phyloP scores from a whole-genome alignment of 2,329 filamentous ascomycete species.

The Eurotiales sp. region DNA sequence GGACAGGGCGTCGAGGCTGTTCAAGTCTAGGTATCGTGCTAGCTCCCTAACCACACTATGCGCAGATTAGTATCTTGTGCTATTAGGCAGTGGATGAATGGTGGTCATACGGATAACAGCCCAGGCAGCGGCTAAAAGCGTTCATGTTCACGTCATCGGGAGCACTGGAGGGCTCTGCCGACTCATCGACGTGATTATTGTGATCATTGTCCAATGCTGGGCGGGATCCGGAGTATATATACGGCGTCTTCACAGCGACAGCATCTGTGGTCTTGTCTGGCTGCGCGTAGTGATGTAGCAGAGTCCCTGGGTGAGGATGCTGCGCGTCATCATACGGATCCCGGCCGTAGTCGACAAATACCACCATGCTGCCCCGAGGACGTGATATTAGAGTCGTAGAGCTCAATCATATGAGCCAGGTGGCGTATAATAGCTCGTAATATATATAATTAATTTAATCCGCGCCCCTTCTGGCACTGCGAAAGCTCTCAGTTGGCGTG shows the following conservation, averaged over 20 bases:
- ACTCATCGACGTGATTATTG: conserved; percentile 11
- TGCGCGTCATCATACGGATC: conserved; percentile 30
- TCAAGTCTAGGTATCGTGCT: conserved; percentile 76
- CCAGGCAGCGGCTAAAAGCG: conserved; percentile 41
- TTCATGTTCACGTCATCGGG: conserved; percentile 25
- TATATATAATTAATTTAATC: background rate
- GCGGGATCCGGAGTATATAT: background rate
- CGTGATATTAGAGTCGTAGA: background rate
- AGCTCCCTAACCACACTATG: conserved; percentile 71
- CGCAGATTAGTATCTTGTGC: no score
- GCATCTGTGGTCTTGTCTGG: conserved; percentile 17
- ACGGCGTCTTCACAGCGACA: background rate
- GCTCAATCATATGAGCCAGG: conserved; percentile 16
- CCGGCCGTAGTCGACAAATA: conserved; percentile 45
- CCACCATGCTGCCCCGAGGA: conserved; percentile 41
- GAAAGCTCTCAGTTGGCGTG: background rate
- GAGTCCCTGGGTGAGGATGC: conserved; percentile 19
- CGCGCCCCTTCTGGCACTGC: background rate
- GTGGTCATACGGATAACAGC: conserved; percentile 48
- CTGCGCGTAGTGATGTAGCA: conserved; percentile 18
- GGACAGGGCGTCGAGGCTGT: conserved; percentile 78
- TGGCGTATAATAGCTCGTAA: background rate
- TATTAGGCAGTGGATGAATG: no score
- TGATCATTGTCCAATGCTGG: background rate
- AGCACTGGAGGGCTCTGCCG: conserved; percentile 8